phyloP scores from a whole-genome alignment of 106 monocot species.

The Narthecium ossifragum region DNA sequence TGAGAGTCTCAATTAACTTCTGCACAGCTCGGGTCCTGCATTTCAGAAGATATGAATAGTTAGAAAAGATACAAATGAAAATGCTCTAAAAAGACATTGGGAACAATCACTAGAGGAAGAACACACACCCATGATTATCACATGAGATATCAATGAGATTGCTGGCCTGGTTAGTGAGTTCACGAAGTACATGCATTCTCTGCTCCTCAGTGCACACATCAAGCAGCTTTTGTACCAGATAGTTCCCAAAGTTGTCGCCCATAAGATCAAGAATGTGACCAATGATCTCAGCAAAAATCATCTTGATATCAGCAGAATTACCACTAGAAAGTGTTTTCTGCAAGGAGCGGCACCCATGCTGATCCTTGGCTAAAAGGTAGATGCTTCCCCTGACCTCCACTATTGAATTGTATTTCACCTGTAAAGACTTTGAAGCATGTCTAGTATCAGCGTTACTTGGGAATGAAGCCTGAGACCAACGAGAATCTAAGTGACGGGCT shows the following conservation, averaged over 20 bases:
- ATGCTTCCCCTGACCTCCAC: constrained; percentile 30
- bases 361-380: constrained; percentile 46
- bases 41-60: constrained; percentile 1
- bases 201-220: constrained; percentile 52
- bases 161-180: constrained; percentile 23
- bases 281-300: constrained; percentile 48
- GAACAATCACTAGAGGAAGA: neutral
- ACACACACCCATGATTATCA: constrained; percentile 57
- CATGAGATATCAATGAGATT: constrained; percentile 48
- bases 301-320: constrained; percentile 26
- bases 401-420: constrained; percentile 17
- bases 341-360: constrained; percentile 44
- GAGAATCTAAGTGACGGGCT: neutral
- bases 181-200: constrained; percentile 26
- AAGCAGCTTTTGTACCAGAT: constrained; percentile 55
- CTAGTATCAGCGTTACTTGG: neutral
- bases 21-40: constrained; percentile 51
- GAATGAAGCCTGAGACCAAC: neutral
- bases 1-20: constrained; percentile 55
- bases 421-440: constrained; percentile 5
- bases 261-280: constrained; percentile 54
- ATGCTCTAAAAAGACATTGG: neutral
- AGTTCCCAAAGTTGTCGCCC: constrained; percentile 51
- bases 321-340: constrained; percentile 38
- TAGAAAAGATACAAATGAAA: neutral